phyloP scores from a whole-genome alignment of 306 rosid species.

The Vigna mungo region DNA sequence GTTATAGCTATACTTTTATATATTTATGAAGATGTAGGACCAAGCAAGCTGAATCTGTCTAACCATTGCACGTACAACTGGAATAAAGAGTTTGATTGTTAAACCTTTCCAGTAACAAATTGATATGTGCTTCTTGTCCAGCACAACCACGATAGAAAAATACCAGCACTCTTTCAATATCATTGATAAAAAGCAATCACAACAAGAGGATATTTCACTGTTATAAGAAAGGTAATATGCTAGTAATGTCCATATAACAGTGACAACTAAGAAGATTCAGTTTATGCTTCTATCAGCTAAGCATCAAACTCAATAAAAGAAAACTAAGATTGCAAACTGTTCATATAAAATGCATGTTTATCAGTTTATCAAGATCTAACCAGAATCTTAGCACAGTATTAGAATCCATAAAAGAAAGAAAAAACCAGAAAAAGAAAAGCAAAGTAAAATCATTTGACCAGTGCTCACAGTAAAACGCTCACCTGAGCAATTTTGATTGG shows the following conservation, averaged over 20 bases:
- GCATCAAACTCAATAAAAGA: not conserved
- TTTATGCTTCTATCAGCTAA: not conserved
- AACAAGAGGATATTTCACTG: slow-evolving; percentile 13
- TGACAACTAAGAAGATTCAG: not conserved
- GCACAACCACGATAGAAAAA: not conserved
- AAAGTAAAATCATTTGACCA: not conserved
- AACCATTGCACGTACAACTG: not conserved
- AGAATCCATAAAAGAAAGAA: not conserved
- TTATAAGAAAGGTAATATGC: not conserved
- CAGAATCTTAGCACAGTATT: not conserved
- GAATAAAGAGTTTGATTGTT: not conserved
- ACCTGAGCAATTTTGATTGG: too few species aligned
- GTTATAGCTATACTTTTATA: not conserved
- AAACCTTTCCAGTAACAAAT: not conserved
- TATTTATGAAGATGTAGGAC: not conserved
- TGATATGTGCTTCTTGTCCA: not conserved
- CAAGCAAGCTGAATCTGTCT: not conserved
- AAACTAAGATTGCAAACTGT: not conserved
- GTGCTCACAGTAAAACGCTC: not conserved
- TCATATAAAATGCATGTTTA: slow-evolving; percentile 11
- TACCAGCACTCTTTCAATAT: not conserved
- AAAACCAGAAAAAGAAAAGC: not conserved
- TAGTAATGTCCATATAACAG: too few species aligned
- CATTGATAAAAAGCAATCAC: not conserved
- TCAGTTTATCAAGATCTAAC: not conserved